Conservation (phyloP, 2,329 filamentous ascomycete species). For the Aspergillus cejpii region DNA sequence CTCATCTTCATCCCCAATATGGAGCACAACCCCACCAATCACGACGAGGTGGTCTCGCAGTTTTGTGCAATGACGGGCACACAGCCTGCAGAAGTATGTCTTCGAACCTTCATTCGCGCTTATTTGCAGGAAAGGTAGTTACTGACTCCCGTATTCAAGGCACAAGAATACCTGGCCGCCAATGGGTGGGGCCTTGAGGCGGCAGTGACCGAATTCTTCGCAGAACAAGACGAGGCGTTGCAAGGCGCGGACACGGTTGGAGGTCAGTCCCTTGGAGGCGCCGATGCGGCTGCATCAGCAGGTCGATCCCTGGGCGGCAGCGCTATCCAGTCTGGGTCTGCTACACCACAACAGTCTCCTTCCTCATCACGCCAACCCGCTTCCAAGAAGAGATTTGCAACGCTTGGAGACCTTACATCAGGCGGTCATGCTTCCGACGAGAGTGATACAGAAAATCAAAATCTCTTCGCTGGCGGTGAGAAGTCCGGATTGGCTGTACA, state of each 20-base stretch:
- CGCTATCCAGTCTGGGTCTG: conserved; percentile 26
- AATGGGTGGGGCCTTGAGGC: conserved; percentile 61
- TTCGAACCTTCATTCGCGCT: not conserved
- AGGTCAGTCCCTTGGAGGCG: conserved; percentile 21
- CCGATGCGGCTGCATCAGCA: conserved; percentile 18
- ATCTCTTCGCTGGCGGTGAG: conserved; percentile 60
- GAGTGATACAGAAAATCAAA: conserved; percentile 48
- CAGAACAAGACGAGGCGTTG: conserved; percentile 39
- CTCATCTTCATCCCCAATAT: conserved; percentile 21
- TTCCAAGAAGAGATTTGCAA: conserved; percentile 44
- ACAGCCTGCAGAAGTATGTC: conserved; percentile 43
- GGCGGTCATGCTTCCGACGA: conserved; percentile 44
- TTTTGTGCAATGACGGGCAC: conserved; percentile 54
- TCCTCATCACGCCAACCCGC: conserved; percentile 25
- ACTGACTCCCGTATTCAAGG: conserved; percentile 42
- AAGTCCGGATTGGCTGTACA: conserved; percentile 63
- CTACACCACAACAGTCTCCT: conserved; percentile 23
- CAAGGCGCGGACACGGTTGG: conserved; percentile 27
- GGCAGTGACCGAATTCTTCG: conserved; percentile 58
- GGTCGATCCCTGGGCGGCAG: conserved; percentile 32
- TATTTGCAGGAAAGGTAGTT: not conserved
- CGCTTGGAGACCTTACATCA: conserved; percentile 40
- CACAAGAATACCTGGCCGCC: conserved; percentile 58
- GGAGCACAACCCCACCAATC: conserved; percentile 31
- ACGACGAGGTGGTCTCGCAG: conserved; percentile 44